Conservation (phyloP, 2,329 filamentous ascomycete species). For the Fusarium penzigii region DNA sequence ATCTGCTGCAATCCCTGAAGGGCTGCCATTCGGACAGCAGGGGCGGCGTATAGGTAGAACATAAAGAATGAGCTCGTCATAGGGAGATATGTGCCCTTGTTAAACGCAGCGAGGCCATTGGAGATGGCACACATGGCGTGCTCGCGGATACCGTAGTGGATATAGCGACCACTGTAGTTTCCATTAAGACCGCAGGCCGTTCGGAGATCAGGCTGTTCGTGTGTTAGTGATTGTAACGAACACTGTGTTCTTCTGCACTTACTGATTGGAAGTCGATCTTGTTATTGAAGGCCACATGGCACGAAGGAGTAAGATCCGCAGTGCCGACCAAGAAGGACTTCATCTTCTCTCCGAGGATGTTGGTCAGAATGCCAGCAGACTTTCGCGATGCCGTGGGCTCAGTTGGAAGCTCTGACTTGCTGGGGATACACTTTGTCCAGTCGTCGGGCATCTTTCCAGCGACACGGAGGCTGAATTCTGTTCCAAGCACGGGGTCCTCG, state of each 20-base stretch:
- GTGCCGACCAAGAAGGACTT: conserved; percentile 55
- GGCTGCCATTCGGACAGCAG: conserved; percentile 61
- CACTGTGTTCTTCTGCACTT: conserved; percentile 11
- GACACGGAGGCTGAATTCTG: conserved; percentile 49
- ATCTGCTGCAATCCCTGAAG: conserved; percentile 56
- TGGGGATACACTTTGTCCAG: conserved; percentile 51
- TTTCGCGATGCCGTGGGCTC: conserved; percentile 51
- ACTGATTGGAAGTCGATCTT: conserved; percentile 51
- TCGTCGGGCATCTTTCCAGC: conserved; percentile 48
- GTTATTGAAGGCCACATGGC: conserved; percentile 56
- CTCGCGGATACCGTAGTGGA: conserved; percentile 62
- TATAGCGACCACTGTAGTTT: conserved; percentile 54
- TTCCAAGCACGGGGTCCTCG: conserved; percentile 48
- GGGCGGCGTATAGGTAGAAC: conserved; percentile 60
- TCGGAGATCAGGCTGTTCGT: conserved; percentile 34
- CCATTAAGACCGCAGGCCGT: conserved; percentile 54
- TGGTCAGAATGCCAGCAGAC: conserved; percentile 49
- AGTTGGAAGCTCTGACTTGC: conserved; percentile 44
- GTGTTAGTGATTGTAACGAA: background rate
- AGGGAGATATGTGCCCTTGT: conserved; percentile 55
- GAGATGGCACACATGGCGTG: conserved; percentile 61
- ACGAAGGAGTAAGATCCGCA: conserved; percentile 53
- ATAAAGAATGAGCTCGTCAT: conserved; percentile 63
- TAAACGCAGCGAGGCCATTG: conserved; percentile 61
- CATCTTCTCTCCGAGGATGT: conserved; percentile 50